Base-by-base conservation (phyloP, 2,329 filamentous ascomycete genomes). In the Tolypocladium pustulatum region DNA sequence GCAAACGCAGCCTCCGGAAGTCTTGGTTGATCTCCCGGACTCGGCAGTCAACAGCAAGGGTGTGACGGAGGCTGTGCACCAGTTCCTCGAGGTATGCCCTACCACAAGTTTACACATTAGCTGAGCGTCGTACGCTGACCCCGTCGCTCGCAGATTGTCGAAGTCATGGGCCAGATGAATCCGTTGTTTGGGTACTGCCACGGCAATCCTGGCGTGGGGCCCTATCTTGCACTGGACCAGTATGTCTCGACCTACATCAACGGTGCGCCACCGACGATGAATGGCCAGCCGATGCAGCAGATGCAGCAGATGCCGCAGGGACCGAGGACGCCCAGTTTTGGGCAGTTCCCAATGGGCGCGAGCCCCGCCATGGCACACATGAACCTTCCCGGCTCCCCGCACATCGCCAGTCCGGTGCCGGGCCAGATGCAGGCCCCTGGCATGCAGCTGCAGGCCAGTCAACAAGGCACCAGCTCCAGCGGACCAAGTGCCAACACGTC, bases 401-500 rank as follows among this genome's bases (percentile, higher is more conserved):
- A 84, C 57, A 66, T 77, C 58, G 79, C 82, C 57, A 86, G 83
- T 67, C 85, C 85, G 10, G 83, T 82, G 22, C 79, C 81, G 17
- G 83, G 81, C 20, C 77, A 81, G 57, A 85, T 86, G 78, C 82
- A 85, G 69, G 82, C 84, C 56, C 84, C 84, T 27, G 77, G 78
- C 61, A 88, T 88, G 85, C 82, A 85, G 68, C 74, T 84, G 61
- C 84, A 88, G 68, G 82, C 83, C 62, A 87, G 84, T 68, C 85
- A 87, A 68, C 85, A 88, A 67, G 85, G 85, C 43, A 86, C 84
- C 37, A 83, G 76, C 68, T 87, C 84, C 12, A 84, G 82, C 68
- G 85, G 83, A 1, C 83, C 84, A 8, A 87, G 84, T 67, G 84
- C 85, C 59, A 88, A 87, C 71, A 88, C 85, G 6, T 85, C 82